Percentiles rank a stretch among this genome's conserved stretches.
Evolutionary conservation across 1,139 yeast genomes (phyloP).

Genomic region (Yamadazyma conglobata): DNA sequence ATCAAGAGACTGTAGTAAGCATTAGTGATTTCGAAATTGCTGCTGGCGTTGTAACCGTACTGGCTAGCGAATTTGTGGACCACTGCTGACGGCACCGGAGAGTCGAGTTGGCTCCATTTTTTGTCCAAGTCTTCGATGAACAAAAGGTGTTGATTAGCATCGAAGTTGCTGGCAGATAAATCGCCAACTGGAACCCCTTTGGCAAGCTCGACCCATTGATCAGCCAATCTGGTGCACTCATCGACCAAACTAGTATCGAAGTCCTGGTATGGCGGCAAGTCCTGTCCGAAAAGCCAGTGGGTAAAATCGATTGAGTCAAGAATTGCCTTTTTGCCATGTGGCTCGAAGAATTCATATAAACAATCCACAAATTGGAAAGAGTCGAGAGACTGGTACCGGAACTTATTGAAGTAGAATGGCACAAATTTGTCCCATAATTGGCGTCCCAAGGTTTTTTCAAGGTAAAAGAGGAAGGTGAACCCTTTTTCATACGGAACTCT

Average conservation of each 20-base stretch:
- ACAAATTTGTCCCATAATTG: constrained; percentile 30
- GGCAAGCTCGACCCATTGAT: constrained; percentile 21
- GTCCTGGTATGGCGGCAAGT: constrained; percentile 29
- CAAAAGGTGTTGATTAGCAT: constrained; percentile 34
- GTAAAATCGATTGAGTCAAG: constrained; percentile 77
- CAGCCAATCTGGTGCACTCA: constrained; percentile 26
- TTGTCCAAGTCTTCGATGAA: constrained; percentile 31
- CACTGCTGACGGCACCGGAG: constrained; percentile 2
- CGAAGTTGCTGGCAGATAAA: constrained; percentile 22
- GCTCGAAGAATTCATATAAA: constrained; percentile 28
- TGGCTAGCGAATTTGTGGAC: background rate
- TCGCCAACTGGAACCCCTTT: constrained; percentile 14
- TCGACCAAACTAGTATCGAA: constrained; percentile 33
- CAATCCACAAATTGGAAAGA: constrained; percentile 28
- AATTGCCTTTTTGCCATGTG: constrained; percentile 76
- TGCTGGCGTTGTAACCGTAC: constrained; percentile 25
- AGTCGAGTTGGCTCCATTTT: constrained; percentile 15
- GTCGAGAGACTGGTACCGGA: constrained; percentile 30
- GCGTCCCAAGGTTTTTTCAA: constrained; percentile 25
- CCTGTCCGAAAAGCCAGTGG: constrained; percentile 34
- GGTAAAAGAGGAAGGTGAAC: constrained; percentile 28
- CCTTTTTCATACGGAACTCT: constrained; percentile 38
- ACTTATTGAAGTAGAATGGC: constrained; percentile 29
- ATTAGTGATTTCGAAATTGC: constrained; percentile 33
- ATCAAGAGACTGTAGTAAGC: constrained; percentile 32